Base-by-base conservation (phyloP, 2,329 filamentous ascomycete genomes). In the Nemania bipapillata region DNA sequence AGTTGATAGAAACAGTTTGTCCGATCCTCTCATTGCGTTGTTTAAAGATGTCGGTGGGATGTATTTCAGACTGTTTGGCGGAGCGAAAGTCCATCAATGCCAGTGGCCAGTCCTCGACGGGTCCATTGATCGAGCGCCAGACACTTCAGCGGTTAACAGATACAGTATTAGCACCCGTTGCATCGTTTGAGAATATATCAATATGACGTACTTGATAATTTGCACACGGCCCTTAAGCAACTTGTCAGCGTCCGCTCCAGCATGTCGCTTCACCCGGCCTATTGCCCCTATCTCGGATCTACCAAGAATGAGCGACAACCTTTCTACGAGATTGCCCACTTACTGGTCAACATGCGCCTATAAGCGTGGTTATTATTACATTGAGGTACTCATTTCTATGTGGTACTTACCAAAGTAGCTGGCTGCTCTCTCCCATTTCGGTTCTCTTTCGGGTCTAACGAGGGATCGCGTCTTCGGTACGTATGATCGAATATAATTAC, bases 401-500 rank as follows among this genome's bases (percentile, higher is more conserved):
- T n/a, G n/a, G 4, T n/a, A 57, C 57, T 53, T 59, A 71, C 69
- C 49, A 68, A 9, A 15, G 45, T 71, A 5, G 69, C 69, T 1
- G 69, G 69, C 26, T 71, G 69, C 24, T 68, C 69, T 45, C 26
- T 68, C 2, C 69, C 58, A 20, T 69, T 60, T 6, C 17, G 30
- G 24, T 70, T 70, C 17, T 67, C 35, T 12, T 11, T 40, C 3
- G 49, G 7, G 6, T 3, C 32, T 4, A 68, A 62, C 11, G 52
- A 12, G 4, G 58, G 65, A 22, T 63, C 22, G 15, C 69, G 35
- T 22, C 45, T 22, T 3, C 69, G 69, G 8, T 30, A 37, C 7
- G 69, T 71, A 54, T 71, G 69, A 47, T 71, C 69, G 17, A 70
- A 71, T 4, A 69, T 65, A 47, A 71, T 57, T 3, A 71, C 69